phyloP scores from a whole-genome alignment of 2,329 filamentous ascomycete species.

The Microsporum canis region DNA sequence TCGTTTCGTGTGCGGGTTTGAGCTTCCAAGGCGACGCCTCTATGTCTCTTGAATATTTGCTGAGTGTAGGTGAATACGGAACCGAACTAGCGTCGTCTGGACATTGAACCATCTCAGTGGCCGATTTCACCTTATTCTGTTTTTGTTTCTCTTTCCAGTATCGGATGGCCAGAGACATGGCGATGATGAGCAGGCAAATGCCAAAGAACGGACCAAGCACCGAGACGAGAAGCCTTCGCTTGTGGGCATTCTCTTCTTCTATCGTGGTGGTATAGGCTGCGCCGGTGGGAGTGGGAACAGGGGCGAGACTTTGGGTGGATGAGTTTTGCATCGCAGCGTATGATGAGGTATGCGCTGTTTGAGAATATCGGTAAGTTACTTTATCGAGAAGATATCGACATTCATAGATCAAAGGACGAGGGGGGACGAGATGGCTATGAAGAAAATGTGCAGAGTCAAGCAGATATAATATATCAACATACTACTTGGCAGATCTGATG shows the following conservation, averaged over 20 bases:
- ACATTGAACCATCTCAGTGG: neutral
- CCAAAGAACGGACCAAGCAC: neutral
- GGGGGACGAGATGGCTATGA: neutral
- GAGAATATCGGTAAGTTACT: neutral
- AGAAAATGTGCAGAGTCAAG: neutral
- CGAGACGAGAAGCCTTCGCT: neutral
- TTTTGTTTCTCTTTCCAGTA: slow-evolving; percentile 1
- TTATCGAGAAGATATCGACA: neutral
- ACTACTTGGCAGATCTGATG: neutral
- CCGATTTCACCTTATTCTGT: neutral
- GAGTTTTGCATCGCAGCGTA: neutral
- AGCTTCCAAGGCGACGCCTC: neutral
- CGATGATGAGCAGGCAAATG: neutral
- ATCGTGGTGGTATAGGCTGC: neutral
- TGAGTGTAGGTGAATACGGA: neutral
- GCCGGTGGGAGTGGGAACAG: neutral
- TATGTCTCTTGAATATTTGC: neutral
- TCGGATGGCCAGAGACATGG: neutral
- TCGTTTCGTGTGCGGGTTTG: neutral
- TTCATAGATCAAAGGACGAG: neutral
- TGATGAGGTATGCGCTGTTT: neutral
- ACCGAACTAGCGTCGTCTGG: neutral
- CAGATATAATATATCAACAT: neutral
- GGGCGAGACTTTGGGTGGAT: neutral
- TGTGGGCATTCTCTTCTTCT: neutral